Evolutionary conservation across 768 basidiomycete genomes (phyloP).

Genomic region (Saitozyma podzolica): DNA sequence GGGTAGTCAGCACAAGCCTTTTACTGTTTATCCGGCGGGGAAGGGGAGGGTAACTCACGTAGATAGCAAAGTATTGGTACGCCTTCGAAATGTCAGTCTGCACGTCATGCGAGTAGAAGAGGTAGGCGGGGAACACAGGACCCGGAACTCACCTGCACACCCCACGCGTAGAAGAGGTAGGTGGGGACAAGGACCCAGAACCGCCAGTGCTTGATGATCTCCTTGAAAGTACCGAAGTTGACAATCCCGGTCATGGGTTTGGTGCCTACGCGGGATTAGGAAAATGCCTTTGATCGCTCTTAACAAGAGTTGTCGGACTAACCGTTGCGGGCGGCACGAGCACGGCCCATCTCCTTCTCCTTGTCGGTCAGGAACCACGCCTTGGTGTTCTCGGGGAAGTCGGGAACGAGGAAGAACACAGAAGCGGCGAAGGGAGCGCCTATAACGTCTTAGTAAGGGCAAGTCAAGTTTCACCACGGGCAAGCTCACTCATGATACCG

Average conservation of each 20-base stretch:
- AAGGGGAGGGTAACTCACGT: background rate
- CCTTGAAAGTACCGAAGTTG: slow-evolving; percentile 9
- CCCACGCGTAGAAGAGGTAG: background rate
- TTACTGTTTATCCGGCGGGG: too few relatives aligned
- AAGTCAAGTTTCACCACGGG: background rate
- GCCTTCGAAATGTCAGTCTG: background rate
- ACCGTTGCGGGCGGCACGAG: slow-evolving; percentile 11
- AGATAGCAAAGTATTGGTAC: slow-evolving; percentile 21
- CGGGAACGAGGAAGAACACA: slow-evolving; percentile 27
- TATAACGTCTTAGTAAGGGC: slow-evolving; percentile 13
- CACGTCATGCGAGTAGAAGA: too few relatives aligned
- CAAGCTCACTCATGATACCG: too few relatives aligned
- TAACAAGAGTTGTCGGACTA: background rate
- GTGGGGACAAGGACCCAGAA: background rate
- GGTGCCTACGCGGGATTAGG: too few relatives aligned
- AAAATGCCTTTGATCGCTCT: background rate
- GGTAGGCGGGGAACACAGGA: too few relatives aligned
- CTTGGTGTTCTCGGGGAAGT: slow-evolving; percentile 22
- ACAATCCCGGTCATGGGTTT: background rate
- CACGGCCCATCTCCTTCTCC: slow-evolving; percentile 18
- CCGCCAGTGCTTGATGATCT: slow-evolving; percentile 7
- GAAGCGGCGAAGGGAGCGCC: slow-evolving; percentile 15
- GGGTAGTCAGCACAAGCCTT: too few relatives aligned
- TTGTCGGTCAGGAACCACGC: slow-evolving; percentile 31
- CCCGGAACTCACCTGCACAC: background rate